Conservation (phyloP, 2,329 filamentous ascomycete genomes). For the Chaetomiaceae sp. region DNA sequence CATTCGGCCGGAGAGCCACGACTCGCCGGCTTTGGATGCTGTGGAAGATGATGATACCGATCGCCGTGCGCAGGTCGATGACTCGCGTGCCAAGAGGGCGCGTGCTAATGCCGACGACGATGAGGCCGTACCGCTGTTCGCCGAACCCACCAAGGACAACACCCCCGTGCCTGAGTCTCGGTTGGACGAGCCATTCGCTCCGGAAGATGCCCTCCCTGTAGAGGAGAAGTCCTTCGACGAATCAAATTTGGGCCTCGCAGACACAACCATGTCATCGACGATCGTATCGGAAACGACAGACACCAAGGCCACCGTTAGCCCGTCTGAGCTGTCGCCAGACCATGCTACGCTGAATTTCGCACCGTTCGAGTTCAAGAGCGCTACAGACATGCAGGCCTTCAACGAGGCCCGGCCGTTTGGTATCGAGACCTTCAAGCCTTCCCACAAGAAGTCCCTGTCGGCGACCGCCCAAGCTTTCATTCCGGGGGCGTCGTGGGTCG, state of each 20-base stretch:
- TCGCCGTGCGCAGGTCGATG: constrained; percentile 55
- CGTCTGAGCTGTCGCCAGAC: constrained; percentile 47
- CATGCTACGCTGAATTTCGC: constrained; percentile 47
- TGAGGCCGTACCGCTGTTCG: constrained; percentile 71
- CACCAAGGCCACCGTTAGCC: constrained; percentile 47
- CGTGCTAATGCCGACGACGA: constrained; percentile 59
- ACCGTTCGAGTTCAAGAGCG: constrained; percentile 55
- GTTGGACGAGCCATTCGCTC: constrained; percentile 9
- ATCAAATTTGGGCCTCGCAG: constrained; percentile 39
- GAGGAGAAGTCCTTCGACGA: constrained; percentile 33
- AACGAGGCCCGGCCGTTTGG: constrained; percentile 46
- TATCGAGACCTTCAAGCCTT: constrained; percentile 38
- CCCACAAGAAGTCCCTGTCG: constrained; percentile 57
- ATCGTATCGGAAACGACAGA: constrained; percentile 48
- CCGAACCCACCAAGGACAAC: constrained; percentile 42
- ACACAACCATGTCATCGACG: constrained; percentile 50
- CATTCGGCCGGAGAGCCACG: constrained; percentile 53
- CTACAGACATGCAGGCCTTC: constrained; percentile 44
- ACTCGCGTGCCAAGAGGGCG: constrained; percentile 69
- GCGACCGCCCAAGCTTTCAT: constrained; percentile 66
- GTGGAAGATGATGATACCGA: constrained; percentile 50
- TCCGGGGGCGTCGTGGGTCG: constrained; percentile 33
- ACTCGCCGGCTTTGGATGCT: constrained; percentile 25
- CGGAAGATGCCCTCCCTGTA: constrained; percentile 29
- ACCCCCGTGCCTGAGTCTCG: constrained; percentile 28